Conservation (phyloP, 345 rosid genomes). For the Isatis tinctoria region DNA sequence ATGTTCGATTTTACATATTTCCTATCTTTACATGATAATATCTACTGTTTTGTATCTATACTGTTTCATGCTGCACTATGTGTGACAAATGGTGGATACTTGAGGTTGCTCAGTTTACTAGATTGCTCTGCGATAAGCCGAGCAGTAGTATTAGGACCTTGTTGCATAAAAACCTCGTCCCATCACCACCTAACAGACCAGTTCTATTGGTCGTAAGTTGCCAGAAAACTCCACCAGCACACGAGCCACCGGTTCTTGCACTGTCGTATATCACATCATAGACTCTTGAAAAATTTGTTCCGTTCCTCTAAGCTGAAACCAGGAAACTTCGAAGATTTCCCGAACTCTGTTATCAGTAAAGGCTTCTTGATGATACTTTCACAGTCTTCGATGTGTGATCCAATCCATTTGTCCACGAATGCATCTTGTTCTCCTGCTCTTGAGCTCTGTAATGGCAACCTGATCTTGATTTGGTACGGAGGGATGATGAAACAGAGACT, state of each 20-base stretch:
- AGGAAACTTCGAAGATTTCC: slow-evolving; percentile 43
- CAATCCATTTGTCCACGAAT: slow-evolving; percentile 54
- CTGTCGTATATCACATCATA: slow-evolving; percentile 45
- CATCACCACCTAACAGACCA: slow-evolving; percentile 49
- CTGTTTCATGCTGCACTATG: slow-evolving; percentile 10
- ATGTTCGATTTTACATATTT: background rate
- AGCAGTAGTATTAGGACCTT: slow-evolving; percentile 58
- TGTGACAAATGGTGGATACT: slow-evolving; percentile 12
- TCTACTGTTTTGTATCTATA: too few species aligned
- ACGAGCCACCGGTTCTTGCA: slow-evolving; percentile 42
- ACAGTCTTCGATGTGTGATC: slow-evolving; percentile 47
- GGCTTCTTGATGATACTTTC: slow-evolving; percentile 47
- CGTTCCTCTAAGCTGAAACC: slow-evolving; percentile 50
- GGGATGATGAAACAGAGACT: background rate
- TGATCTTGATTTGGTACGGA: slow-evolving; percentile 27
- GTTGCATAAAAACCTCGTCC: slow-evolving; percentile 50
- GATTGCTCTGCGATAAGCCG: slow-evolving; percentile 53
- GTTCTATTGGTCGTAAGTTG: slow-evolving; percentile 52
- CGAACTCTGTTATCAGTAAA: slow-evolving; percentile 56
- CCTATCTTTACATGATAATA: background rate
- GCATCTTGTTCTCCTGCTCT: slow-evolving; percentile 36
- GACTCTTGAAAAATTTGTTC: slow-evolving; percentile 42
- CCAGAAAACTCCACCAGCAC: slow-evolving; percentile 70
- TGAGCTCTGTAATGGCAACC: slow-evolving; percentile 44
- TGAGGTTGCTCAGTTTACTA: slow-evolving; percentile 31